Base-by-base conservation (phyloP, 306 rosid genomes). In the Vachellia pachyceras region DNA sequence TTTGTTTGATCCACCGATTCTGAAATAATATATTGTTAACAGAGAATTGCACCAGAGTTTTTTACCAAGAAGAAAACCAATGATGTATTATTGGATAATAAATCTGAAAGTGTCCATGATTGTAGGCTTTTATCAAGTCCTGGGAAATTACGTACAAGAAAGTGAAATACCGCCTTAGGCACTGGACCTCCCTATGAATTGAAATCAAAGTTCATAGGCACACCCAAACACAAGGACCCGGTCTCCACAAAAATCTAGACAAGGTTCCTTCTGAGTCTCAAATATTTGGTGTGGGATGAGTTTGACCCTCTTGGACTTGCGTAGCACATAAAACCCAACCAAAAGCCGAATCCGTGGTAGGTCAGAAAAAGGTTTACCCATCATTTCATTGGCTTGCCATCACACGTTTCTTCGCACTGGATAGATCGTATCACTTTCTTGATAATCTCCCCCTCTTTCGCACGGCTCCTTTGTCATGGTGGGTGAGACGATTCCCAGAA, bases 381-480 rank as follows among this genome's bases (percentile, higher is more conserved):
- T 71, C 75, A 14, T 18, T 46, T 45, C 22, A 23, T 71, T 25
- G 41, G 17, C n/a, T 35, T 2, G 10, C 5, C 37, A 73, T 46
- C 52, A 46, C 29, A 68, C n/a, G 58, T 37, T 37, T 72, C 25
- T 73, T 20, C 72, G 5, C 42, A 35, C 13, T 63, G 73, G n/a
- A n/a, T n/a, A n/a, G 13, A 14, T 47, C 40, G 23, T 67, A 9
- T 63, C 69, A 63, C 44, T 64, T 64, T 64, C 37, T 64, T 15
- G 42, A 61, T 61, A 12, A 65, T 18, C 36, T 20, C 52, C 39
- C 25, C 55, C 45, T 54, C 33, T 67, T 42, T 65, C 82, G 83
- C 69, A 37, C 47, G 76, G 57, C 20, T 73, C 73, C 46, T 14
- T 79, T 74, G 83, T 69, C 74, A 58, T 75, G 84, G 74, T 75